Base-by-base conservation (phyloP, 108 stramenopile genomes). In the Cyclotella choctawhatcheeana region DNA sequence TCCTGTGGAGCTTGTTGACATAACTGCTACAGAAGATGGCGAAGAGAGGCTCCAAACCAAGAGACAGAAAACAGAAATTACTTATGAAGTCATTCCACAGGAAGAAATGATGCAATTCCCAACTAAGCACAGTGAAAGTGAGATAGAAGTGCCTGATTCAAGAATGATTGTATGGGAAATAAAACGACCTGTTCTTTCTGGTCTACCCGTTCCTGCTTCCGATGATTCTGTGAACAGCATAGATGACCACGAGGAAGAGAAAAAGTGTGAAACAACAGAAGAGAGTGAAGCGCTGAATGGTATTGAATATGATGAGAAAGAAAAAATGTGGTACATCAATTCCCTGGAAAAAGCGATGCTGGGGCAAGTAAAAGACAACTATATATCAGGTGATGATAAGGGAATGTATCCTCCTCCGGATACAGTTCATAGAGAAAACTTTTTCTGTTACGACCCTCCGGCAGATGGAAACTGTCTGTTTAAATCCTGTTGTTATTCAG, bases 81-180 rank as follows among this genome's bases (percentile, higher is more conserved):
- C 6, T 10, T 40, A 40, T 40, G 37, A 40, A 12, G 37, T 40
- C 8, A 10, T 40, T 10, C 37, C 6, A 12, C 37, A 40, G 37
- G 8, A 40, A 40, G 37, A 40, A 40, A 40, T 40, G 6, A 10
- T 6, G 6, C 37, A 40, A 40, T 17, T 24, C 7, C 6, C n/a
- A 52, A 24, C 18, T 14, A 6, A 52, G 6, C 18, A 52, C 7
- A 17, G n/a, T 18, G 6, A 52, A 6, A 52, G 5, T 24, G 13
- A 52, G n/a, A 17, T 52, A 14, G 22, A 52, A 52, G 6, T 52
- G 12, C 51, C 51, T 14, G 51, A 52, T 52, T 24, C 51, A 52
- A 52, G 51, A 52, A 14, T 52, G 51, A 52, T 52, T 14, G 51
- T 52, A 6, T 52, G 51, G 51, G 51, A 52, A 52, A 52, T 24